phyloP scores from a whole-genome alignment of 1,139 yeast genomes.

The Lodderomyces beijingensis region DNA sequence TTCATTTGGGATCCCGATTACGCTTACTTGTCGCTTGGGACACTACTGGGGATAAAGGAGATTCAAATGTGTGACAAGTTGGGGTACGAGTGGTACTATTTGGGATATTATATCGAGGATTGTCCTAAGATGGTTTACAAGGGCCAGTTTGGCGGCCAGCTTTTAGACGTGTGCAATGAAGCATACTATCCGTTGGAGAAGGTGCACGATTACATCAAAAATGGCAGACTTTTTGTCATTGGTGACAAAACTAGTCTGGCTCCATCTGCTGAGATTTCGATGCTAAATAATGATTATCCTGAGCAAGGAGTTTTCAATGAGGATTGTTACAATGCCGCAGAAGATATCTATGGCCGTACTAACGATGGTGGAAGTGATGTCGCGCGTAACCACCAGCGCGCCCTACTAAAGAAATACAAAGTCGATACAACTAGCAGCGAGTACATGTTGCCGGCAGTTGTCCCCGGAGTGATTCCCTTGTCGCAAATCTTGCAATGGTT shows the following conservation, averaged over 20 bases:
- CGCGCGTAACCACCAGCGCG: conserved; percentile 8
- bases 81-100: conserved; percentile 50
- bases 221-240: conserved; percentile 42
- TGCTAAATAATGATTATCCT: neutral
- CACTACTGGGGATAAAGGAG: conserved; percentile 72
- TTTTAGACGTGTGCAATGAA: conserved; percentile 51
- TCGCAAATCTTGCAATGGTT: conserved; percentile 35
- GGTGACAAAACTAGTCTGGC: conserved; percentile 14
- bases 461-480: conserved; percentile 52
- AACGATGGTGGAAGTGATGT: conserved; percentile 19
- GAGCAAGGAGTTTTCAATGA: conserved; percentile 11
- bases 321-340: conserved; percentile 27
- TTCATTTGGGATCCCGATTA: conserved; percentile 87
- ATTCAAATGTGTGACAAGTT: conserved; percentile 46
- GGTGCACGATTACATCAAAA: conserved; percentile 25
- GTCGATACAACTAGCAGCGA: conserved; percentile 4
- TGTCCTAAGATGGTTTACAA: conserved; percentile 84
- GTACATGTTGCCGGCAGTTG: conserved; percentile 33
- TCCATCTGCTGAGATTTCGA: conserved; percentile 11
- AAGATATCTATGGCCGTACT: conserved; percentile 28
- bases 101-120: conserved; percentile 77
- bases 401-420: conserved; percentile 13
- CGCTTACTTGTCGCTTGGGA: conserved; percentile 69
- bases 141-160: conserved; percentile 69
- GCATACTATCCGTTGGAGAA: conserved; percentile 40